These are phyloP conservation scores for Curvularia spicifera DNA, from an alignment of 2,329 filamentous ascomycete species.

Conservation along the genomic window DNA sequence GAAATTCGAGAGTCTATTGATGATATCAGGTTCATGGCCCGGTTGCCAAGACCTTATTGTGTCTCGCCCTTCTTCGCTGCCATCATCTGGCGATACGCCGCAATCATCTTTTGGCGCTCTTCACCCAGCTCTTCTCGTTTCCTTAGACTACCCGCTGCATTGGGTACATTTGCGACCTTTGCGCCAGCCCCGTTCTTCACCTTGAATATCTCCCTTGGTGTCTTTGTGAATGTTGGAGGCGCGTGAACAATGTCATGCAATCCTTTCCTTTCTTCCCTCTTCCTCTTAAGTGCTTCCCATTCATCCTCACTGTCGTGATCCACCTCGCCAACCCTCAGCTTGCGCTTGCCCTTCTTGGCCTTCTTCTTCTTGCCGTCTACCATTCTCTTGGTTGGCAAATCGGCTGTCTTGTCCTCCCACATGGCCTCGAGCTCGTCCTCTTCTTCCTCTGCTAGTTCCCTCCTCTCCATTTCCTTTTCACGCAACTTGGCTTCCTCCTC, in stretches of 20 bases:
- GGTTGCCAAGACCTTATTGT: neutral
- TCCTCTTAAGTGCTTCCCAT: constrained; percentile 73
- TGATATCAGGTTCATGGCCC: neutral
- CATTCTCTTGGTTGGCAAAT: constrained; percentile 61
- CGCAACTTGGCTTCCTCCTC: constrained; percentile 62
- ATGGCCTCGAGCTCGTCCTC: constrained; percentile 68
- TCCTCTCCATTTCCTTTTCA: constrained; percentile 79
- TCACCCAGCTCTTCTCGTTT: constrained; percentile 75
- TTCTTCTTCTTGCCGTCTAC: constrained; percentile 56
- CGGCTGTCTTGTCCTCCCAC: constrained; percentile 67
- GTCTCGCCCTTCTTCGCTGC: constrained; percentile 33
- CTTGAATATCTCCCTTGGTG: constrained; percentile 68
- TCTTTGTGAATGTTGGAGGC: constrained; percentile 74
- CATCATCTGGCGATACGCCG: constrained; percentile 76
- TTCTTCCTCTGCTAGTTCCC: constrained; percentile 68
- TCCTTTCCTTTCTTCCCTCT: constrained; percentile 62
- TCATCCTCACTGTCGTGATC: constrained; percentile 72
- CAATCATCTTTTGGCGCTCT: constrained; percentile 73
- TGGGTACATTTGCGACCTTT: constrained; percentile 72
- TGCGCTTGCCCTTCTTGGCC: constrained; percentile 58
- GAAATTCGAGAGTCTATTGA: neutral
- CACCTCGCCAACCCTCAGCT: constrained; percentile 57
- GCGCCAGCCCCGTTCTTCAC: constrained; percentile 69
- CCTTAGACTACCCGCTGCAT: constrained; percentile 72
- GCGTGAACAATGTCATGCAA: constrained; percentile 70